A percentile compares a stretch with the other conserved stretches of the same genome.
Conservation (phyloP, 2,329 filamentous ascomycete genomes). For the Xylogone sp. region DNA sequence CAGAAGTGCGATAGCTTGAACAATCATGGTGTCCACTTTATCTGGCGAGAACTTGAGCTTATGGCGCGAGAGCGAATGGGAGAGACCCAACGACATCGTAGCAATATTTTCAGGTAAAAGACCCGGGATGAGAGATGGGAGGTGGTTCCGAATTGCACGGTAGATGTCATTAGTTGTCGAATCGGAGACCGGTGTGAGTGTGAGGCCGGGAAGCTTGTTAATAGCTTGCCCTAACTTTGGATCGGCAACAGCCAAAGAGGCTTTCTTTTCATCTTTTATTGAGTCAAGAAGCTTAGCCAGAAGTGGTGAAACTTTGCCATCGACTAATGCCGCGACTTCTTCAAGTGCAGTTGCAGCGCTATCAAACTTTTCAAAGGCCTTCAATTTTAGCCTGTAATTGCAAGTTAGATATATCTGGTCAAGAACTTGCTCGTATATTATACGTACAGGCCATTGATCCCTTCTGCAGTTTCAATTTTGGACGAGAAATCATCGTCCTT, state of each 20-base stretch:
- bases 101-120: constrained; percentile 81
- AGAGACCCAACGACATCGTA: constrained; percentile 93
- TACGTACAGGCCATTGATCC: constrained; percentile 79
- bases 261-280: constrained; percentile 97
- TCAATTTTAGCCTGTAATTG: constrained; percentile 73
- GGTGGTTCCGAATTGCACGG: constrained; percentile 87
- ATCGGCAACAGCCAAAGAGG: constrained; percentile 89
- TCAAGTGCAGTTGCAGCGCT: constrained; percentile 86
- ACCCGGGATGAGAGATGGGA: constrained; percentile 86
- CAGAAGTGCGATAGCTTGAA: constrained; percentile 89
- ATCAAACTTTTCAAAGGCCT: constrained; percentile 97
- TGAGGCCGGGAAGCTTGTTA: constrained; percentile 83
- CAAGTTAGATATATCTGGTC: constrained; percentile 11
- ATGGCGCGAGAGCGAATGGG: constrained; percentile 93
- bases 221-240: constrained; percentile 89
- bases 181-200: constrained; percentile 80
- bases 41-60: constrained; percentile 98
- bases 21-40: constrained; percentile 99
- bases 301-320: constrained; percentile 92
- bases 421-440: background rate
- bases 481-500: constrained; percentile 77
- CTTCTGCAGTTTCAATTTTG: constrained; percentile 76
- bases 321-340: constrained; percentile 82
- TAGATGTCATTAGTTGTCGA: constrained; percentile 83
- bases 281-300: constrained; percentile 78